Conservation (phyloP, 2,329 filamentous ascomycete species). For the Ophiocordyceps sinensis region DNA sequence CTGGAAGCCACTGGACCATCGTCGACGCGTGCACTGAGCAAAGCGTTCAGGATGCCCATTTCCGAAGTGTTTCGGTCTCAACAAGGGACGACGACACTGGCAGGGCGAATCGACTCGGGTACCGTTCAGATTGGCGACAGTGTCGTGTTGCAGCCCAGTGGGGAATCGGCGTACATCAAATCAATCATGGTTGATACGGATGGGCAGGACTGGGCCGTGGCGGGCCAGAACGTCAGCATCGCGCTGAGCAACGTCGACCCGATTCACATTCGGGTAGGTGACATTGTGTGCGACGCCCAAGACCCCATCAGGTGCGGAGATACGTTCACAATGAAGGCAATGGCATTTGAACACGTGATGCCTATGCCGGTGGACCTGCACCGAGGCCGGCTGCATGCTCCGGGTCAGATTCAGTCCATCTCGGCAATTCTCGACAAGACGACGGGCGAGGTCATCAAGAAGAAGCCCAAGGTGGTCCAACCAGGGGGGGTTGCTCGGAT, state of each 20-base stretch:
- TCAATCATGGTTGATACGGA: constrained; percentile 64
- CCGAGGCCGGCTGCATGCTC: constrained; percentile 64
- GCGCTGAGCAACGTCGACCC: constrained; percentile 76
- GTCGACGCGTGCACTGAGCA: constrained; percentile 49
- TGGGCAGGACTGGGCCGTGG: constrained; percentile 74
- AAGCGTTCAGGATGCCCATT: constrained; percentile 75
- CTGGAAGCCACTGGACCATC: constrained; percentile 71
- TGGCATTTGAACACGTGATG: constrained; percentile 80
- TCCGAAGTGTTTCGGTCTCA: constrained; percentile 74
- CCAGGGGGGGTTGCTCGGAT: constrained; percentile 67
- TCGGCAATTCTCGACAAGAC: constrained; percentile 65
- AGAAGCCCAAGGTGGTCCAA: constrained; percentile 71
- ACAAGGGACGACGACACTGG: constrained; percentile 70
- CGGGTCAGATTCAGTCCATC: constrained; percentile 60
- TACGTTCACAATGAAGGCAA: constrained; percentile 65
- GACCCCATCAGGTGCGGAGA: constrained; percentile 57
- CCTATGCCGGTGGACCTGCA: constrained; percentile 86
- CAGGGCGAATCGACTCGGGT: constrained; percentile 75
- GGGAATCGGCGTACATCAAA: constrained; percentile 69
- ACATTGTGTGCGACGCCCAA: constrained; percentile 64
- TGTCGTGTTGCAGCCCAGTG: constrained; percentile 65
- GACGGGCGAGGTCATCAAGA: constrained; percentile 62
- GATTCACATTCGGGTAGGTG: constrained; percentile 66
- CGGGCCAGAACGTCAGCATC: constrained; percentile 77
- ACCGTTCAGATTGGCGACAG: constrained; percentile 73